Base-by-base conservation (phyloP, 805 yeast species). In the Zygotorulaspora chibaensis region DNA sequence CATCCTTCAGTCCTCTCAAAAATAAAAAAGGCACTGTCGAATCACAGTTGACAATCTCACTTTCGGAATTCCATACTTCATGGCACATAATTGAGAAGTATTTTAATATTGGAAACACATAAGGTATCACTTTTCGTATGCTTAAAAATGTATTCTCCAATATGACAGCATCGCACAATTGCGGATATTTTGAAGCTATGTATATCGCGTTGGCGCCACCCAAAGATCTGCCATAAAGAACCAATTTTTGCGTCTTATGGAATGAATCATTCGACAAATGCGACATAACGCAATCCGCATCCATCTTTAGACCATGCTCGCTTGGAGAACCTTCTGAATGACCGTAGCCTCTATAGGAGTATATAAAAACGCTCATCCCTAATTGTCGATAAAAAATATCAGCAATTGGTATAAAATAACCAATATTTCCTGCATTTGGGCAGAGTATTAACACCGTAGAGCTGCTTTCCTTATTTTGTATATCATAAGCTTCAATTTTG, bases 371-470 rank as follows among this genome's bases (percentile, higher is more conserved):
- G 63, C 90, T 88, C 66, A 81, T 79, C 11, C 80, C 78, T 64
- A 83, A 74, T 31, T 72, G 67, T 40, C 72, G 67, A 65, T 79
- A 86, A 51, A 90, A 80, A 8, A 83, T 63, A 39, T 81, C 73
- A 2, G 86, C 95, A 8, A 88, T 77, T 1, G 96, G 96, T 39
- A 91, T 69, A 25, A 85, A 82, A 60, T 87, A 88, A 13, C 98
- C 98, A 52, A 91, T 91, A 63, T 93, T 91, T 4, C 98, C 98
- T 1, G 97, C 97, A 66, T 91, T 91, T 3, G 98, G 98, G 40
- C 89, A 81, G 42, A 90, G 72, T 16, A 93, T 75, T 20, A 93
- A 58, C 9, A 91, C 75, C 0, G 97, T 85, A 46, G 80, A 56
- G 16, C 76, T 16, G 46, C 52, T 3, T 69, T 56, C 3, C 58